Evolutionary conservation across 768 basidiomycete genomes (phyloP).

Genomic region (Boletus subparvulus): DNA sequence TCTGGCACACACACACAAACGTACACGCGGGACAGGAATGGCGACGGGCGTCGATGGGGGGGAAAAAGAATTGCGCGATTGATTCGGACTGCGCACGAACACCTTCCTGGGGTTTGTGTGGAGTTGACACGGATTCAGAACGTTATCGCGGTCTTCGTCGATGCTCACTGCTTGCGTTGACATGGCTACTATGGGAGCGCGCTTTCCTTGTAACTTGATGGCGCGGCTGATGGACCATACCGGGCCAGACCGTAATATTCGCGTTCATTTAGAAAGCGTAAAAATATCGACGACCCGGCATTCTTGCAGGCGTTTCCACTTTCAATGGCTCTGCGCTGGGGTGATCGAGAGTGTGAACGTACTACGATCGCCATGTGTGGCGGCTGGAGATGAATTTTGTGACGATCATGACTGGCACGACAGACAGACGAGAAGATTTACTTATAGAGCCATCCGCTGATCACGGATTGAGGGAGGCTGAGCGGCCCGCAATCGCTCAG

Average conservation of each 20-base stretch:
- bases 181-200: conserved; percentile 19
- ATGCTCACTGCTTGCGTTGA: conserved; percentile 8
- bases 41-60: conserved; percentile 3
- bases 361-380: conserved; percentile 10
- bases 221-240: not conserved
- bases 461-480: conserved; percentile 15
- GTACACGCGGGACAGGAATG: conserved; percentile 1
- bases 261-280: conserved; percentile 2
- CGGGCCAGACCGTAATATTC: not conserved
- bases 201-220: not conserved
- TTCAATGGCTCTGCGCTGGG: not conserved
- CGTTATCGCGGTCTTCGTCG: conserved; percentile 2
- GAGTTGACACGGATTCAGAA: not conserved
- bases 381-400: conserved; percentile 15
- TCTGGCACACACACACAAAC: not conserved
- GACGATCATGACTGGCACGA: conserved; percentile 20
- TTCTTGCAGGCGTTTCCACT: not conserved
- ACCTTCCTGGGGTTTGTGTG: conserved; percentile 10
- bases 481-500: conserved; percentile 17
- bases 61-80: not conserved
- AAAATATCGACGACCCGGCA: not conserved
- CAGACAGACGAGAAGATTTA: not conserved
- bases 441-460: conserved; percentile 8
- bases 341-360: not conserved
- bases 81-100: not conserved